These are phyloP conservation scores for Phytopythium helicoides DNA, from an alignment of 352 stramenopile genomes.

Conservation along the genomic window DNA sequence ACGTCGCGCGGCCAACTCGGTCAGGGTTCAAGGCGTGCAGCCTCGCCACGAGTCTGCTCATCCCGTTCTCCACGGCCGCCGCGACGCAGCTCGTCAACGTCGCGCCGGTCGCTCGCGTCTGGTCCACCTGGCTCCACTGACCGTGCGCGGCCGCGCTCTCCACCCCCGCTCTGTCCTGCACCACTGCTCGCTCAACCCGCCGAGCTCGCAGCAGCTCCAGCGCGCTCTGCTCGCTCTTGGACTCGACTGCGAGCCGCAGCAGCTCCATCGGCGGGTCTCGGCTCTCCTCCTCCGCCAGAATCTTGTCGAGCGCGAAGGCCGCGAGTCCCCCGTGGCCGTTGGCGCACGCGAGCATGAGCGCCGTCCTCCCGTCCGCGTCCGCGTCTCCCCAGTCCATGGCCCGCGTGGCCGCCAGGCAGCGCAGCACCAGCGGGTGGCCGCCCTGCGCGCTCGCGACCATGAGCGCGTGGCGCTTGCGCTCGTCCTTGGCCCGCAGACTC, in stretches of 20 bases:
- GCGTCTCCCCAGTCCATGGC: slow-evolving; percentile 17
- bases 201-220: background rate
- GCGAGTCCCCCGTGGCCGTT: slow-evolving; percentile 19
- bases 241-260: slow-evolving; percentile 1
- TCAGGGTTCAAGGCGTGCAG: no score
- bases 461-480: slow-evolving; percentile 14
- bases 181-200: background rate
- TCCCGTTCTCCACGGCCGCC: background rate
- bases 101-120: background rate
- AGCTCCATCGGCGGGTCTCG: slow-evolving; percentile 1
- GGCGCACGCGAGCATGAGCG: slow-evolving; percentile 17
- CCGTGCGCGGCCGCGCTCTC: background rate
- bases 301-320: slow-evolving; percentile 16
- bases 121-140: background rate
- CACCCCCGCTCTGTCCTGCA: background rate
- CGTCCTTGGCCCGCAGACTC: slow-evolving; percentile 23
- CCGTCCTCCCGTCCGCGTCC: slow-evolving; percentile 16
- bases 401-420: slow-evolving; percentile 4
- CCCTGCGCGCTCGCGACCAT: slow-evolving; percentile 18
- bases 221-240: background rate
- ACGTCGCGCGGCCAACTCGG: no score
- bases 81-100: background rate
- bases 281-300: background rate
- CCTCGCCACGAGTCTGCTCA: slow-evolving; percentile 1
- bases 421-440: slow-evolving; percentile 9